Conservation (phyloP, 2,329 filamentous ascomycete genomes). For the Exophiala sp. region DNA sequence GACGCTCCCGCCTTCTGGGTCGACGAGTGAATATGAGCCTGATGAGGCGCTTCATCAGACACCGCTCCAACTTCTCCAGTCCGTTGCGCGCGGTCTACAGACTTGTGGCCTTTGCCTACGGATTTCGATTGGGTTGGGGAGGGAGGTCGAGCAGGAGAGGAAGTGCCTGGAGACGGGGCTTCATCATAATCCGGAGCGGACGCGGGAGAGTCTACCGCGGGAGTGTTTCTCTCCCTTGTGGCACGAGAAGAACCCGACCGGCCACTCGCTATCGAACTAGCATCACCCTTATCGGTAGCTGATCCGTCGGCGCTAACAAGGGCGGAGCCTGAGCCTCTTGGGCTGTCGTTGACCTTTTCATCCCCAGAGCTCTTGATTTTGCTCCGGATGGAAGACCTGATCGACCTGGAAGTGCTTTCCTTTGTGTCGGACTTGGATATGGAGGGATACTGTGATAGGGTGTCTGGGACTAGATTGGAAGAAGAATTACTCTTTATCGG, state of each 20-base stretch:
- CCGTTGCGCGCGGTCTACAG: constrained; percentile 73
- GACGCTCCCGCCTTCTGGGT: constrained; percentile 74
- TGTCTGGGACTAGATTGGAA: constrained; percentile 42
- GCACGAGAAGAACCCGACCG: constrained; percentile 32
- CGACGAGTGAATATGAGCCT: constrained; percentile 51
- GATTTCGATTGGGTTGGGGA: constrained; percentile 77
- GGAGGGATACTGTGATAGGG: constrained; percentile 79
- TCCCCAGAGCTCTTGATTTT: constrained; percentile 67
- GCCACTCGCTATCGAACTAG: constrained; percentile 62
- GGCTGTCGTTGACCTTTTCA: constrained; percentile 58
- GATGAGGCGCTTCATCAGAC: constrained; percentile 78
- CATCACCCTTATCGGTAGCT: constrained; percentile 62
- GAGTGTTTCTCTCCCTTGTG: constrained; percentile 29
- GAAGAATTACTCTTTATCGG: constrained; percentile 39
- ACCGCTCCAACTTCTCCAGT: constrained; percentile 91
- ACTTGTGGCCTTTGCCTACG: constrained; percentile 65
- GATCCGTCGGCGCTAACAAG: constrained; percentile 55
- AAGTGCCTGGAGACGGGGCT: constrained; percentile 43
- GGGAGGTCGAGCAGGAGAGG: constrained; percentile 62
- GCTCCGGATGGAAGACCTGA: constrained; percentile 72
- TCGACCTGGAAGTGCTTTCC: constrained; percentile 72
- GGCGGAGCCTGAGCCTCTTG: constrained; percentile 63
- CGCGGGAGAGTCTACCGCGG: constrained; percentile 26
- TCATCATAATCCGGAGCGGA: constrained; percentile 36
- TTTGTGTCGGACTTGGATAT: constrained; percentile 90